Evolutionary conservation across 164 flowering plant species (phyloP).

Genomic region (Stephania japonica): DNA sequence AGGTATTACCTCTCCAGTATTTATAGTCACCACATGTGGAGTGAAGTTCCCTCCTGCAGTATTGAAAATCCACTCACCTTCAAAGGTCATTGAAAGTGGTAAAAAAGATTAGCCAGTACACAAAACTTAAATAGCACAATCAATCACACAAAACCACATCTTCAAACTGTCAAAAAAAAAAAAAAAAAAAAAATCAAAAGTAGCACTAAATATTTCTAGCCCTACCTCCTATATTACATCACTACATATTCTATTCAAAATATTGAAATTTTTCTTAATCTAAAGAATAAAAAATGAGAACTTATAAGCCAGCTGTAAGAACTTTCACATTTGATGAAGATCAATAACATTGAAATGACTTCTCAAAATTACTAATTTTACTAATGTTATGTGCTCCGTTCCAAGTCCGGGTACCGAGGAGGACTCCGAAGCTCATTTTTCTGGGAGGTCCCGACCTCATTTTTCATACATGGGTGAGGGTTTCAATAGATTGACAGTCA

Average conservation of each 20-base stretch:
- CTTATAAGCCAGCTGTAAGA: neutral
- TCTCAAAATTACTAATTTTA: no score
- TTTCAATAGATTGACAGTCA: no score
- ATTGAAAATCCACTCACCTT: conserved; percentile 60
- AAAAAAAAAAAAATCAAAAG: neutral
- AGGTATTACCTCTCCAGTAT: conserved; percentile 71
- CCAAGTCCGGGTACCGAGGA: no score
- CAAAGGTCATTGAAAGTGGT: conserved; percentile 7
- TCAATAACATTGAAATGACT: no score
- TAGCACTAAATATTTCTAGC: neutral
- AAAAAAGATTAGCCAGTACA: neutral
- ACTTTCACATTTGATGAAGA: no score
- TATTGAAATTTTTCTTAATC: neutral
- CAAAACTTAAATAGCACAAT: neutral
- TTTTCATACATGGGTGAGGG: no score
- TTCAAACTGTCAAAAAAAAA: neutral
- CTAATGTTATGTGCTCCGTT: no score
- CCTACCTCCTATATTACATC: neutral
- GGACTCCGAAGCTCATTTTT: no score
- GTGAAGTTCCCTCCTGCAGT: conserved; percentile 74
- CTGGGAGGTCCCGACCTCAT: no score
- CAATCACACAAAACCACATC: neutral
- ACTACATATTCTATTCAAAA: neutral
- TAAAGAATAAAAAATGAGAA: no score
- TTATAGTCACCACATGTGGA: conserved; percentile 70